Conservation (phyloP, 352 stramenopile species). For the Phytophthora tentaculata region DNA sequence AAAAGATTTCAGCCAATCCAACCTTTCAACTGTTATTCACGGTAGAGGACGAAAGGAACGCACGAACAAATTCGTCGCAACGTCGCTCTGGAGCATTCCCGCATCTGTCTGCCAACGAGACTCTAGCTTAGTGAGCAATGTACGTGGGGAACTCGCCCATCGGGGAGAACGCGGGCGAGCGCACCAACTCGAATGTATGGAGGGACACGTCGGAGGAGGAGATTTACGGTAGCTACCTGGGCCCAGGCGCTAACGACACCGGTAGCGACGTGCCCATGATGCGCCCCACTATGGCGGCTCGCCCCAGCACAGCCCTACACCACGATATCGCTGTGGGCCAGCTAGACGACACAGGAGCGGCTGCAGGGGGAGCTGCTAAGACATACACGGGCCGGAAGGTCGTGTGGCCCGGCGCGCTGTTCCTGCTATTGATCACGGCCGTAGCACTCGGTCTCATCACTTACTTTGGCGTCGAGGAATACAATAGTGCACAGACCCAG, state of each 20-base stretch:
- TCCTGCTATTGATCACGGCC: slow-evolving; percentile 64
- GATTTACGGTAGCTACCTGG: slow-evolving; percentile 77
- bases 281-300: slow-evolving; percentile 51
- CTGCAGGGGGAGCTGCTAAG: slow-evolving; percentile 24
- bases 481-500: slow-evolving; percentile 70
- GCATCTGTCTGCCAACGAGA: neutral
- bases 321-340: slow-evolving; percentile 81
- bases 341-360: slow-evolving; percentile 48
- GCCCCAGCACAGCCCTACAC: slow-evolving; percentile 45
- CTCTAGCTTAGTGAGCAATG: slow-evolving; percentile 22
- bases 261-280: slow-evolving; percentile 49
- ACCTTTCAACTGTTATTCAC: neutral
- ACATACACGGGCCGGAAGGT: slow-evolving; percentile 73
- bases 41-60: slow-evolving; percentile 7
- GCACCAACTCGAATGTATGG: slow-evolving; percentile 62
- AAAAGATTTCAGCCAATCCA: slow-evolving; percentile 8
- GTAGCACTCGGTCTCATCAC: slow-evolving; percentile 59
- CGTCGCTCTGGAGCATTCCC: slow-evolving; percentile 18
- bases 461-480: slow-evolving; percentile 69
- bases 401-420: slow-evolving; percentile 79
- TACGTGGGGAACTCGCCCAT: slow-evolving; percentile 36
- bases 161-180: slow-evolving; percentile 41
- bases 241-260: slow-evolving; percentile 42
- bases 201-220: slow-evolving; percentile 75
- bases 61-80: slow-evolving; percentile 2